Base-by-base conservation (phyloP, 1,284 basidiomycete genomes). In the Melampsora americana region DNA sequence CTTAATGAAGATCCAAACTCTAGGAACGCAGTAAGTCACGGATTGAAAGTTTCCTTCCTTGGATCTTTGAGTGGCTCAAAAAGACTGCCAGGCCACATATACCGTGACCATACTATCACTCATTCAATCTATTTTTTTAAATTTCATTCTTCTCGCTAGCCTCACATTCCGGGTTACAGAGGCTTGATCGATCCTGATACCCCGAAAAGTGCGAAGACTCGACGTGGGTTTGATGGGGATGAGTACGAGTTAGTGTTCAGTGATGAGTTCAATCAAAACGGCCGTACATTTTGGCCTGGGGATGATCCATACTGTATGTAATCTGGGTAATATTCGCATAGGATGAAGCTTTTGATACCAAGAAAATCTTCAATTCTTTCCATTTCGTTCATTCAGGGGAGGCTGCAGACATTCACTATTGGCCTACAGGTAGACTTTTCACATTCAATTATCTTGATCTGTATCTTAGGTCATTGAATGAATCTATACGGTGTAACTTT, bases 261-360 rank as follows among this genome's bases (percentile, higher is more conserved):
- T 61, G 82, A 83, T 72, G 82, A 83, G 74, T 83, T 83, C 70
- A 82, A 83, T 70, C 77, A 75, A 12, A 80, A 82, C 65, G 81
- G 82, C 11, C 77, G 82, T n/a, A 80, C 80, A 12, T 83, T 83
- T 77, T 83, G 81, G 67, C 81, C 82, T 16, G 82, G 81, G n/a
- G 81, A 83, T 56, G 82, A 82, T 61, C 82, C 82, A 1, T 82
- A 80, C 64, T 83, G 82, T 82, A 80, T 18, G 61, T 14, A 14
- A 30, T 50, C 0, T 12, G 5, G 66, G 14, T 14, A 6, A 4
- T 30, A 30, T 60, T 1, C 5, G 7, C 5, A 66, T 56, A 28
- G n/a, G n/a, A n/a, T n/a, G n/a, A n/a, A n/a, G n/a, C n/a, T n/a
- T n/a, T n/a, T n/a, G n/a, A n/a, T n/a, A n/a, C n/a, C n/a, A n/a